Conservation (phyloP, 805 yeast genomes). For the Saccharomycopsis amapae region DNA sequence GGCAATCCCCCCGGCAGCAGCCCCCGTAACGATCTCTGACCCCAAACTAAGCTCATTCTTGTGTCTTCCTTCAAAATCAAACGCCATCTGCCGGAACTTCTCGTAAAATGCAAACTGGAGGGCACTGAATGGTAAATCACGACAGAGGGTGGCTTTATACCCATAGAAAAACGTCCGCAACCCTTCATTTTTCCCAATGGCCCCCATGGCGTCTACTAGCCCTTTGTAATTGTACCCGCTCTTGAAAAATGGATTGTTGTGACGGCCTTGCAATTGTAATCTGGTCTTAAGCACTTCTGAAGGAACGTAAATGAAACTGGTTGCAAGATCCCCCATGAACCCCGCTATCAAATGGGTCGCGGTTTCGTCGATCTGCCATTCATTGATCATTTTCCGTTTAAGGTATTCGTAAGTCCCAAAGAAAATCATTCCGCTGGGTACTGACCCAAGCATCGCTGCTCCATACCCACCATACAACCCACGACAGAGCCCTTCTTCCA, state of each 20-base stretch:
- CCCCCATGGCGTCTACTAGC: slow-evolving; percentile 59
- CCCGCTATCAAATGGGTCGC: slow-evolving; percentile 79
- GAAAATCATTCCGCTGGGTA: slow-evolving; percentile 92
- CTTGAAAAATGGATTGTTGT: slow-evolving; percentile 68
- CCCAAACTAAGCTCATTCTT: slow-evolving; percentile 45
- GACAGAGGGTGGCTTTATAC: slow-evolving; percentile 83
- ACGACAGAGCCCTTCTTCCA: slow-evolving; percentile 75
- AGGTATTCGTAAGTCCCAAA: slow-evolving; percentile 84
- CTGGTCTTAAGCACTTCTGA: slow-evolving; percentile 92
- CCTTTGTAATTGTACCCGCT: slow-evolving; percentile 85
- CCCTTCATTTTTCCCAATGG: slow-evolving; percentile 69
- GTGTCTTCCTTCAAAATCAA: slow-evolving; percentile 28
- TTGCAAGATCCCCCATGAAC: slow-evolving; percentile 85
- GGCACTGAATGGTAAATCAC: slow-evolving; percentile 95
- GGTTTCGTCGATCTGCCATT: slow-evolving; percentile 66
- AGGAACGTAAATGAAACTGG: slow-evolving; percentile 87
- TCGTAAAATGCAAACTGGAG: slow-evolving; percentile 95
- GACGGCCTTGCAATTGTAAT: slow-evolving; percentile 83
- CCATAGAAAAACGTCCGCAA: slow-evolving; percentile 73
- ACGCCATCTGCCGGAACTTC: slow-evolving; percentile 60
- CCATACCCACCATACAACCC: slow-evolving; percentile 91
- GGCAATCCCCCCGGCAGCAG: slow-evolving; percentile 91
- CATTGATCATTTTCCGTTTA: slow-evolving; percentile 63
- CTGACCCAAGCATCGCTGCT: slow-evolving; percentile 87
- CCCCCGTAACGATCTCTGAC: slow-evolving; percentile 79